Percentiles rank a stretch among this genome's conserved stretches.
phyloP scores from a whole-genome alignment of 768 basidiomycete genomes.

The Lactifluus rugatus region DNA sequence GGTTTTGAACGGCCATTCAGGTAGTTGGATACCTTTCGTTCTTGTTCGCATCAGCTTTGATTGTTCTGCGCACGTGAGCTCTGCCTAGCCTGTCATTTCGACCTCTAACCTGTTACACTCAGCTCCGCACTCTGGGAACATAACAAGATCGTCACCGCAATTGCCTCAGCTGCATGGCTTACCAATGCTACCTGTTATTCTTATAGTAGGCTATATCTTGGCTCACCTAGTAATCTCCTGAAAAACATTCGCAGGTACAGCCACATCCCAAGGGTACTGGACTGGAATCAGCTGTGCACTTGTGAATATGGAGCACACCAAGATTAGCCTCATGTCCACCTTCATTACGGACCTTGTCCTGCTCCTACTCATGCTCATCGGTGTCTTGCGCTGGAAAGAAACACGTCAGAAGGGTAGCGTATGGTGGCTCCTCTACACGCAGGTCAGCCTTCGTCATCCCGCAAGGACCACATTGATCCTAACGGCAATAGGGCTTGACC shows the following conservation, averaged over 20 bases:
- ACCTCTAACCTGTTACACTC: background rate
- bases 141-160: background rate
- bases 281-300: background rate
- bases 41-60: constrained; percentile 3
- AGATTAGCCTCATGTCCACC: background rate
- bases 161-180: background rate
- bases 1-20: background rate
- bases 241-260: background rate
- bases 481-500: background rate
- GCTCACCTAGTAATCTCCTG: background rate
- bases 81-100: background rate
- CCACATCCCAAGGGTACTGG: background rate
- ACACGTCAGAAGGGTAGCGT: background rate
- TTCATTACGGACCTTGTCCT: background rate
- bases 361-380: background rate
- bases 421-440: background rate
- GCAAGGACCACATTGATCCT: background rate
- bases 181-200: background rate
- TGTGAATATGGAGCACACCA: background rate
- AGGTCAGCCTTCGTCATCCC: background rate
- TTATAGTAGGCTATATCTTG: background rate
- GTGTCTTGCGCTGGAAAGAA: constrained; percentile 2
- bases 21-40: background rate
- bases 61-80: constrained; percentile 1
- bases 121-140: background rate